Conservation (phyloP, 805 yeast species). For the Kazachstania kunashirensis region DNA sequence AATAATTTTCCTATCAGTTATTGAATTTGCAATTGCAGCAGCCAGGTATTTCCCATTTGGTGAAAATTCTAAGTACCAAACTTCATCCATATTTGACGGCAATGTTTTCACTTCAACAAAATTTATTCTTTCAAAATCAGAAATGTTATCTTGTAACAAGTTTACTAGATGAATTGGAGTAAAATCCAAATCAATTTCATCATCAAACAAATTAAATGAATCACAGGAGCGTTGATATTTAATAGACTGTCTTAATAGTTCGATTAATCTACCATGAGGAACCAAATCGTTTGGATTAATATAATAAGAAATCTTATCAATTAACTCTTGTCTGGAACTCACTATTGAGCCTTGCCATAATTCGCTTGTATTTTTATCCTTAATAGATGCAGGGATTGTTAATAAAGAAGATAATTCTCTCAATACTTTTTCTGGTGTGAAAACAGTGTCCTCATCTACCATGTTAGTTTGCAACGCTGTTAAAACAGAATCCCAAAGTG, state of each 20-base stretch:
- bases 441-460: conserved; percentile 9
- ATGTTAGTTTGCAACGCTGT: conserved; percentile 6
- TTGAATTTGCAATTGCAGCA: conserved; percentile 54
- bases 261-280: conserved; percentile 43
- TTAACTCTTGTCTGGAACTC: conserved; percentile 33
- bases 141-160: conserved; percentile 11
- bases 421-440: conserved; percentile 23
- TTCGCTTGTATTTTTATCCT: conserved; percentile 12
- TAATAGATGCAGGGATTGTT: conserved; percentile 19
- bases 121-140: conserved; percentile 7
- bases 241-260: conserved; percentile 43
- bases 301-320: conserved; percentile 35
- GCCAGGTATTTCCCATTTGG: conserved; percentile 68
- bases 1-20: conserved; percentile 41
- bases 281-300: conserved; percentile 45
- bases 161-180: conserved; percentile 13
- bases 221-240: conserved; percentile 35
- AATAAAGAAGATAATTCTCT: conserved; percentile 25
- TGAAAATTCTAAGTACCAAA: conserved; percentile 75
- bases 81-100: conserved; percentile 55
- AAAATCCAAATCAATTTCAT: conserved; percentile 9
- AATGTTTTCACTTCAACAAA: conserved; percentile 16
- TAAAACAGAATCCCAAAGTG: conserved; percentile 24
- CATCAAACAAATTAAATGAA: conserved; percentile 25
- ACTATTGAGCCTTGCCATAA: conserved; percentile 27